phyloP scores from a whole-genome alignment of 2,329 filamentous ascomycete genomes.

The Madurella mycetomatis region DNA sequence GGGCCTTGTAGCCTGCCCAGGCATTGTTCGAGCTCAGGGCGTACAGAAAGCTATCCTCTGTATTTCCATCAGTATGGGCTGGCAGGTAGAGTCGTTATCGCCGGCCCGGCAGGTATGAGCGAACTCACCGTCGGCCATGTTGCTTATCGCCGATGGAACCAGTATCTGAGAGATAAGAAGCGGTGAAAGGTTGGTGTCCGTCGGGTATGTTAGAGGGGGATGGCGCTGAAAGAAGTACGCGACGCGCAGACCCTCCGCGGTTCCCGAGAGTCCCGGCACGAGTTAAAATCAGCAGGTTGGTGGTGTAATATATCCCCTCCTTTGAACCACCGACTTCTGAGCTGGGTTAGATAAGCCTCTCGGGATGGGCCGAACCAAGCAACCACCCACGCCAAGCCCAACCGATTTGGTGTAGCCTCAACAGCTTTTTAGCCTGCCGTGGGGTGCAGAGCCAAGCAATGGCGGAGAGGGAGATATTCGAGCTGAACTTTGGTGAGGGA shows the following conservation, averaged over 20 bases:
- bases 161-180: too few relatives aligned
- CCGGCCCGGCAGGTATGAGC: neutral
- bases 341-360: neutral
- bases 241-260: neutral
- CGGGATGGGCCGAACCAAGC: neutral
- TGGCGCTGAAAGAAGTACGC: neutral
- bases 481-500: neutral
- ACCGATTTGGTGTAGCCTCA: neutral
- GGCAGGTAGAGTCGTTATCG: neutral
- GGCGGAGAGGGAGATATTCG: neutral
- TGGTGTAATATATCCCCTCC: neutral
- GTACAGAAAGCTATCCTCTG: conserved; percentile 56
- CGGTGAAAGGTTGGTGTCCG: too few relatives aligned
- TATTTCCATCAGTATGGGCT: neutral
- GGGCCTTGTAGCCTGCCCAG: conserved; percentile 62
- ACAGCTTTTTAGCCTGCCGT: too few relatives aligned
- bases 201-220: neutral
- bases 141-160: neutral
- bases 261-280: neutral
- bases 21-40: conserved; percentile 65
- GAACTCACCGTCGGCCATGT: conserved; percentile 1
- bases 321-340: neutral
- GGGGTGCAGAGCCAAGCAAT: neutral
- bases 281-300: neutral
- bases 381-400: neutral